These are phyloP conservation scores for Salinomyces thailandicus DNA, from an alignment of 2,329 filamentous ascomycete genomes.

Conservation along the genomic window DNA sequence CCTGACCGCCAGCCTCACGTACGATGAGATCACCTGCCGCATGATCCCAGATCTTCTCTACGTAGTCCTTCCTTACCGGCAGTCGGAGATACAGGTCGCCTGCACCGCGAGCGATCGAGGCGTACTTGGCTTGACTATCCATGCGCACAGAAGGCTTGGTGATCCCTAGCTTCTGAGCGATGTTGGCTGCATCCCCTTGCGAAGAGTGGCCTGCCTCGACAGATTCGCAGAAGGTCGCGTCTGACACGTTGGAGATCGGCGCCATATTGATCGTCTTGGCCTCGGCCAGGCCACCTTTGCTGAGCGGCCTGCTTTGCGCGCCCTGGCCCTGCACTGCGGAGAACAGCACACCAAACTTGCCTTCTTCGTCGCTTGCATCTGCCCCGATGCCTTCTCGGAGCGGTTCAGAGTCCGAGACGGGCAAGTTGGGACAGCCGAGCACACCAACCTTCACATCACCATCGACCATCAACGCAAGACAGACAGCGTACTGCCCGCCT, in stretches of 20 bases:
- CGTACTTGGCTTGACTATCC: conserved; percentile 98
- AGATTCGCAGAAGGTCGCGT: conserved; percentile 90
- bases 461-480: conserved; percentile 82
- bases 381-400: conserved; percentile 62
- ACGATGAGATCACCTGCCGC: conserved; percentile 92
- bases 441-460: conserved; percentile 91
- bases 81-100: conserved; percentile 90
- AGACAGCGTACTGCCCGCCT: conserved; percentile 94
- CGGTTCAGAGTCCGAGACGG: conserved; percentile 66
- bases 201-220: conserved; percentile 89
- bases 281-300: conserved; percentile 42
- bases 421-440: conserved; percentile 89
- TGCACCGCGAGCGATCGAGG: conserved; percentile 82
- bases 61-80: conserved; percentile 74
- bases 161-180: conserved; percentile 77
- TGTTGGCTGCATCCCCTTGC: conserved; percentile 76
- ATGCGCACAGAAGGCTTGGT: conserved; percentile 82
- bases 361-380: conserved; percentile 61
- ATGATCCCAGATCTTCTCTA: conserved; percentile 99
- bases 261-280: conserved; percentile 68
- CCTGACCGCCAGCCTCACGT: conserved; percentile 80
- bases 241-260: conserved; percentile 57
- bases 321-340: conserved; percentile 71
- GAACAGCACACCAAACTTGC: conserved; percentile 71
- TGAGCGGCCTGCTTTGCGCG: conserved; percentile 66